Percentiles rank a stretch among this genome's conserved stretches.
These are phyloP conservation scores for Lachnellula willkommii DNA, from an alignment of 2,329 filamentous ascomycete genomes.

Conservation along the genomic window DNA sequence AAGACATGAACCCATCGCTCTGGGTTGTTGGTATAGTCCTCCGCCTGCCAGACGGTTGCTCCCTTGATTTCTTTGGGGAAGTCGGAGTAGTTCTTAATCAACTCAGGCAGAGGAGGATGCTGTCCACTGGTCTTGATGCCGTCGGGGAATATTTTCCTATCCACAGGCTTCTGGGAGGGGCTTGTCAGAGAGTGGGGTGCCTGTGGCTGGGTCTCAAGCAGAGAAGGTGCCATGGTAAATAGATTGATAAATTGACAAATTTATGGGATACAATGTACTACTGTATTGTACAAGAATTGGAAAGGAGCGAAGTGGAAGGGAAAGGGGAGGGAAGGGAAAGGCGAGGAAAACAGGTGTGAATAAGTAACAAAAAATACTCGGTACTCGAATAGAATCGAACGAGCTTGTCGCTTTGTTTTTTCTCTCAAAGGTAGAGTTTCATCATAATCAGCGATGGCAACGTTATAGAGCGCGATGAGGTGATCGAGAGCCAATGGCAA, in stretches of 20 bases:
- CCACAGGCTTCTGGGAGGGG: conserved; percentile 13
- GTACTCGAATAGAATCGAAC: too few species aligned
- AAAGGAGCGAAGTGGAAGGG: background rate
- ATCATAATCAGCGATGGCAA: background rate
- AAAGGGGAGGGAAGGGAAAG: too few species aligned
- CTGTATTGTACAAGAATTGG: background rate
- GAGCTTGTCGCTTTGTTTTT: too few species aligned
- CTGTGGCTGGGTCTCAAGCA: conserved; percentile 17
- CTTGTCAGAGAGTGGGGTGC: conserved; percentile 17
- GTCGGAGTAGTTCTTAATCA: conserved; percentile 59
- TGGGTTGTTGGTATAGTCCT: conserved; percentile 30
- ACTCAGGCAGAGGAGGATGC: conserved; percentile 61
- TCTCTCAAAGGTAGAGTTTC: too few species aligned
- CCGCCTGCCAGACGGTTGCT: conserved; percentile 64
- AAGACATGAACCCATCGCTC: conserved; percentile 66
- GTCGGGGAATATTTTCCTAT: conserved; percentile 31
- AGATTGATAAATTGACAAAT: background rate
- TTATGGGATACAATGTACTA: background rate
- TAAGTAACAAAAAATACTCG: too few species aligned
- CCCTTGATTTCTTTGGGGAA: conserved; percentile 69
- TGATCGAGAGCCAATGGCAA: conserved; percentile 10
- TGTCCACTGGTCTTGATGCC: conserved; percentile 56
- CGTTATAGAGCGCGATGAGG: conserved; percentile 9
- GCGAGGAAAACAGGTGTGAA: too few species aligned
- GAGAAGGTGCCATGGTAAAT: conserved; percentile 17